Conservation (phyloP, 2,329 filamentous ascomycete genomes). For the Dactylellina leptospora region DNA sequence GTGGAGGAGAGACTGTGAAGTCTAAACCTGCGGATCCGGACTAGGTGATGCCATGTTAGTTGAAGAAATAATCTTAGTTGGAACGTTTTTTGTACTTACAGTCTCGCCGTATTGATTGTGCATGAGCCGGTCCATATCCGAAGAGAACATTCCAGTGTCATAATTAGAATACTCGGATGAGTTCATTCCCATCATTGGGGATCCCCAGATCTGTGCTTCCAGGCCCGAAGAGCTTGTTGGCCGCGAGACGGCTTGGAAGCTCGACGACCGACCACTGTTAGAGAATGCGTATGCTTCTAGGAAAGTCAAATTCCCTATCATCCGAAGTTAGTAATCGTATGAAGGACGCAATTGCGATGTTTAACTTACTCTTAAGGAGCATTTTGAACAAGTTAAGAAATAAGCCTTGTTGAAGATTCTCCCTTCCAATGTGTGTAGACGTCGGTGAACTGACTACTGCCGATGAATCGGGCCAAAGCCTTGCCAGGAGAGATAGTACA, state of each 20-base stretch:
- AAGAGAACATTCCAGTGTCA: conserved; percentile 46
- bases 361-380: conserved; percentile 34
- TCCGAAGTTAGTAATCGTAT: neutral
- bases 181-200: conserved; percentile 27
- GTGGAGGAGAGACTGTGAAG: conserved; percentile 45
- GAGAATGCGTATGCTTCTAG: conserved; percentile 37
- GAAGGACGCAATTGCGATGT: neutral
- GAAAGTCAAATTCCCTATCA: conserved; percentile 38
- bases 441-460: conserved; percentile 32
- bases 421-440: conserved; percentile 30
- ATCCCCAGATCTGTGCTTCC: conserved; percentile 46
- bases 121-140: conserved; percentile 49
- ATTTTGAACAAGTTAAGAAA: conserved; percentile 43
- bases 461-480: conserved; percentile 41
- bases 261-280: conserved; percentile 23
- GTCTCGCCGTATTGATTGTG: conserved; percentile 23
- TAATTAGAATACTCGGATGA: conserved; percentile 28
- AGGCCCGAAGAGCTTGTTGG: conserved; percentile 40
- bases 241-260: conserved; percentile 34
- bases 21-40: conserved; percentile 31
- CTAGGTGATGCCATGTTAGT: conserved; percentile 7
- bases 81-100: conserved; percentile 26
- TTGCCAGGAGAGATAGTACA: conserved; percentile 29
- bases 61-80: neutral
- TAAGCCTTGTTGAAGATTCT: conserved; percentile 44